Percentiles rank a stretch among this genome's conserved stretches.
Conservation (phyloP, 768 basidiomycete genomes). For the Rhodotorula kratochvilovae region DNA sequence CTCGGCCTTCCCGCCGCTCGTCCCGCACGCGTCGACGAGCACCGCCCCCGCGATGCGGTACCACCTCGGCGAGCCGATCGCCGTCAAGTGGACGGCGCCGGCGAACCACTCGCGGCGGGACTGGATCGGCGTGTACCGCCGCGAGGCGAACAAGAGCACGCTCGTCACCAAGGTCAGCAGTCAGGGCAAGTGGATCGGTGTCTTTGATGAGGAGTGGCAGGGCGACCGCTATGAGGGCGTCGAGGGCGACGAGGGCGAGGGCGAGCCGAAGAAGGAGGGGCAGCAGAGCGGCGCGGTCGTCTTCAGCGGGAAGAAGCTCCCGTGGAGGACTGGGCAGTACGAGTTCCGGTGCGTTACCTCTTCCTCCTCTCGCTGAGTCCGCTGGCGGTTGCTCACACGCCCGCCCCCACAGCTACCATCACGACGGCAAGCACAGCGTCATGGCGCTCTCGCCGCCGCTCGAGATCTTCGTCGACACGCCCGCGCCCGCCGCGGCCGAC, state of each 20-base stretch:
- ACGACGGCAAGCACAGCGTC: conserved; percentile 96
- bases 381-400: background rate
- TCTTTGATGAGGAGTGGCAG: conserved; percentile 88
- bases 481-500: conserved; percentile 56
- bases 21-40: conserved; percentile 26
- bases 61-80: conserved; percentile 87
- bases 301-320: conserved; percentile 73
- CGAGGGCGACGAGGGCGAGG: conserved; percentile 9
- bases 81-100: conserved; percentile 81
- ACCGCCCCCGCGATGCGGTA: conserved; percentile 53
- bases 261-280: conserved; percentile 28
- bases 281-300: conserved; percentile 58
- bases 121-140: conserved; percentile 71
- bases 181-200: conserved; percentile 86
- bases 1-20: conserved; percentile 45
- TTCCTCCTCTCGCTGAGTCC: background rate
- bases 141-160: conserved; percentile 79
- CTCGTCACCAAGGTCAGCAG: conserved; percentile 79
- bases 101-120: conserved; percentile 79
- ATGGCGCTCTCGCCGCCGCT: conserved; percentile 78
- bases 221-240: conserved; percentile 63
- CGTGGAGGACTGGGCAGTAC: conserved; percentile 80
- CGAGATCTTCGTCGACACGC: conserved; percentile 78
- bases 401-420: conserved; percentile 62
- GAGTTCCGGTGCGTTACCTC: conserved; percentile 57